Conservation (phyloP, 108 stramenopile genomes). For the Nannochloropsis gaditana region DNA sequence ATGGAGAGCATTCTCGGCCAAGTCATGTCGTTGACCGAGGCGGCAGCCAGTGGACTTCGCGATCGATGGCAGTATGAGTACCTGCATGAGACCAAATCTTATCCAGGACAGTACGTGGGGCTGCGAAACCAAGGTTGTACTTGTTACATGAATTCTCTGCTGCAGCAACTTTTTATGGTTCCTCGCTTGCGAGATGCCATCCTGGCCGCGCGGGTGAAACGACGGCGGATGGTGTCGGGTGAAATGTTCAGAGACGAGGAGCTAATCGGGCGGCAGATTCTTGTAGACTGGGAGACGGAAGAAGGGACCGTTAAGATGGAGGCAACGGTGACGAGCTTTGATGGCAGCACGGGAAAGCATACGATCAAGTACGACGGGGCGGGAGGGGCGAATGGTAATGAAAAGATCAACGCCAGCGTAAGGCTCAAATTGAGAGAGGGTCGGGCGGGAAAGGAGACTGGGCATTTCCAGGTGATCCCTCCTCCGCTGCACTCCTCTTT, state of each 20-base stretch:
- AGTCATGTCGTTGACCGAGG: constrained; percentile 26
- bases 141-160: constrained; percentile 95
- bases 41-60: constrained; percentile 27
- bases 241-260: not conserved
- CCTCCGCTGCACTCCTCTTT: constrained; percentile 34
- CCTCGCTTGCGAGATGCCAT: constrained; percentile 65
- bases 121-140: constrained; percentile 95
- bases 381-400: constrained; percentile 22
- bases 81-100: constrained; percentile 39
- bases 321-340: not conserved
- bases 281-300: constrained; percentile 31
- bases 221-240: constrained; percentile 4
- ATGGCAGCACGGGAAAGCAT: constrained; percentile 28
- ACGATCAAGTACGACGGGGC: constrained; percentile 27
- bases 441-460: constrained; percentile 84
- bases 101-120: constrained; percentile 58
- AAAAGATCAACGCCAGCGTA: not conserved
- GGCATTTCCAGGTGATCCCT: constrained; percentile 65
- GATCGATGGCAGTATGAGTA: constrained; percentile 41
- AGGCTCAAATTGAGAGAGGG: constrained; percentile 63
- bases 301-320: constrained; percentile 24
- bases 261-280: constrained; percentile 34
- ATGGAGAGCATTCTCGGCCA: not conserved
- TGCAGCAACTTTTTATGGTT: constrained; percentile 95
- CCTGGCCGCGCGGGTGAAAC: constrained; percentile 30